Evolutionary conservation across 495 filamentous ascomycete genomes (phyloP).

Genomic region (Chaetomium fimeti): DNA sequence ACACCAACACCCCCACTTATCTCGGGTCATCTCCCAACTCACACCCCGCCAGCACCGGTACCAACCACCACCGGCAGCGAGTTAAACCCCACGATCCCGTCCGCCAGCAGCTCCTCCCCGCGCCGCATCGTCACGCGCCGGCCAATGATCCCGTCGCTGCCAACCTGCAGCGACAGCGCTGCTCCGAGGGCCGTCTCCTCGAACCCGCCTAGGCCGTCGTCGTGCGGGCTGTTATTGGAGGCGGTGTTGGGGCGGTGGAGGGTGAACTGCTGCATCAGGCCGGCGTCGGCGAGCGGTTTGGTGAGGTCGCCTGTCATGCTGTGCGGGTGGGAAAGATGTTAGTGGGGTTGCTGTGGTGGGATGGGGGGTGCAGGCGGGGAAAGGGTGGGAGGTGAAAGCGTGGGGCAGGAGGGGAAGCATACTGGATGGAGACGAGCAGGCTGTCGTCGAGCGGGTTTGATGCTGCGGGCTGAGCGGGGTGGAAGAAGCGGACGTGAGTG

Average conservation of each 20-base stretch:
- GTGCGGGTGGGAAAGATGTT: background rate
- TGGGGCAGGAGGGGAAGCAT: background rate
- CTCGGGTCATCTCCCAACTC: background rate
- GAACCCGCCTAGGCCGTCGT: constrained; percentile 15
- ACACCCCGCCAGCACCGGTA: background rate
- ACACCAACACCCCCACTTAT: background rate
- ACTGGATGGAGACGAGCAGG: constrained; percentile 38
- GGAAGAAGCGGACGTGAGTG: constrained; percentile 37
- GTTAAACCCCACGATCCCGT: constrained; percentile 51
- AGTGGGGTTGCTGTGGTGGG: too few species aligned
- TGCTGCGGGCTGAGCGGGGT: background rate
- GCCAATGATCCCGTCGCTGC: constrained; percentile 48
- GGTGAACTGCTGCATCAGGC: constrained; percentile 39
- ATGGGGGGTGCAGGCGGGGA: background rate
- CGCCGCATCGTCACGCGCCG: constrained; percentile 45
- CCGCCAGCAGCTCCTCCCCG: constrained; percentile 35
- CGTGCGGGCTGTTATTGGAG: background rate
- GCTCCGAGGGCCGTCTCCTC: constrained; percentile 35
- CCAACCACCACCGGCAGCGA: constrained; percentile 15
- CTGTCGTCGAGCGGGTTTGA: constrained; percentile 8
- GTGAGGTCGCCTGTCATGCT: constrained; percentile 44
- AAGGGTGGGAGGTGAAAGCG: too few species aligned
- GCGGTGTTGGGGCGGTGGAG: background rate
- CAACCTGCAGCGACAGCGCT: constrained; percentile 42
- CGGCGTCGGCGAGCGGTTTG: constrained; percentile 35